These are phyloP conservation scores for Gloeostereum incarnatum DNA, from an alignment of 768 basidiomycete species.

Conservation along the genomic window DNA sequence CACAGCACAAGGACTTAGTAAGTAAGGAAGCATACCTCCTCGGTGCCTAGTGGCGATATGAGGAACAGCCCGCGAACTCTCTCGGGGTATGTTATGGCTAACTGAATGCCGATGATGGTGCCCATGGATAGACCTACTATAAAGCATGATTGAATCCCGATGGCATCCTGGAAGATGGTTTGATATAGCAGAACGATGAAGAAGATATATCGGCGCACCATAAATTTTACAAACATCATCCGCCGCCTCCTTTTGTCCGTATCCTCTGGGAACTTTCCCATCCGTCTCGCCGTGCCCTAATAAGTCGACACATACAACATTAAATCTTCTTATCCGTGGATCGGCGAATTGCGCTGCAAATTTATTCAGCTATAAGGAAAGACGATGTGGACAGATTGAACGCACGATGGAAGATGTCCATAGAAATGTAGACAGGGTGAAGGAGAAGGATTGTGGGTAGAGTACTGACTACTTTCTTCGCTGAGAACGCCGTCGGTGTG, in stretches of 20 bases:
- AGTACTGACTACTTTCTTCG: constrained; percentile 17
- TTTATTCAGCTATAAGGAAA: too few species aligned
- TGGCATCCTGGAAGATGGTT: constrained; percentile 17
- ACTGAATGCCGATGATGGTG: constrained; percentile 21
- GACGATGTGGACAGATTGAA: too few species aligned
- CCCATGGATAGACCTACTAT: constrained; percentile 28
- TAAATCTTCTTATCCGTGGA: constrained; percentile 23
- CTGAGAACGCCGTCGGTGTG: constrained; percentile 20
- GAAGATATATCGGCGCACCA: constrained; percentile 16
- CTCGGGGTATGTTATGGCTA: constrained; percentile 21
- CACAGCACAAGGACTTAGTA: not conserved
- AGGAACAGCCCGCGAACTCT: constrained; percentile 25
- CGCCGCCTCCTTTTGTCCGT: constrained; percentile 19
- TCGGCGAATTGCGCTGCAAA: constrained; percentile 23
- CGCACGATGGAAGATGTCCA: constrained; percentile 23
- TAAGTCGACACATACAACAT: constrained; percentile 23
- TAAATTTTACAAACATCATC: constrained; percentile 24
- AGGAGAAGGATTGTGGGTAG: constrained; percentile 25
- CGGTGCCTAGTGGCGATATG: constrained; percentile 22
- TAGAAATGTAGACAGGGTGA: constrained; percentile 23
- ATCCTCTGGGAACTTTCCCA: constrained; percentile 17
- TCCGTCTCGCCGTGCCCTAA: constrained; percentile 22
- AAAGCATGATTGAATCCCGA: constrained; percentile 26
- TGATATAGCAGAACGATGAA: not conserved
- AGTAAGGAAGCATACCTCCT: constrained; percentile 17